Conservation (phyloP, 306 rosid genomes). For the Gleditsia sinensis region DNA sequence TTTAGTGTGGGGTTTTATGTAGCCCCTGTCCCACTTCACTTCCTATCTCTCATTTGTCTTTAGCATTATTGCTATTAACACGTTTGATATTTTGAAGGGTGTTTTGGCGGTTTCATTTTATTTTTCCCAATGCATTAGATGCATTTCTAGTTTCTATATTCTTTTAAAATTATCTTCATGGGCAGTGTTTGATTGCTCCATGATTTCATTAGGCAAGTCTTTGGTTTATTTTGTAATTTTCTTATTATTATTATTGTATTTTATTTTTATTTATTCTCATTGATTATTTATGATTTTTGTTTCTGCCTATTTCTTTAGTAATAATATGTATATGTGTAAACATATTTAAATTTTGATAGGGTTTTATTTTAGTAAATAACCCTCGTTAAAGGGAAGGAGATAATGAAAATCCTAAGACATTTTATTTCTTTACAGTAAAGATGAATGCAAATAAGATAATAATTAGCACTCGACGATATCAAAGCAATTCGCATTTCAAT, state of each 20-base stretch:
- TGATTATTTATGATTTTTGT: too few relatives aligned
- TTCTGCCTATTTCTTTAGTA: too few relatives aligned
- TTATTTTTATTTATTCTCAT: too few relatives aligned
- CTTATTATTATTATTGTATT: background rate
- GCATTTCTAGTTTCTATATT: background rate
- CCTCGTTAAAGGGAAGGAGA: background rate
- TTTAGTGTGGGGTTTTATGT: background rate
- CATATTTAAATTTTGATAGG: too few relatives aligned
- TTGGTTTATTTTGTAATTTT: background rate
- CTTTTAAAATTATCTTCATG: background rate
- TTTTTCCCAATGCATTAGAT: background rate
- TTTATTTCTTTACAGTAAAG: slow-evolving; percentile 61
- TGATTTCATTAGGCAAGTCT: too few relatives aligned
- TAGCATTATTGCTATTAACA: background rate
- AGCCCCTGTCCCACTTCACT: too few relatives aligned
- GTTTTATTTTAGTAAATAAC: slow-evolving; percentile 7
- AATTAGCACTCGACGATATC: slow-evolving; percentile 83
- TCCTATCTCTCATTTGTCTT: too few relatives aligned
- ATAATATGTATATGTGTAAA: too few relatives aligned
- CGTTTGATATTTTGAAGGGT: background rate
- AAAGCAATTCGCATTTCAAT: too few relatives aligned
- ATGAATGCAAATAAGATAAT: slow-evolving; percentile 88
- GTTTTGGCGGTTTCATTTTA: background rate
- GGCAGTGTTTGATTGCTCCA: too few relatives aligned
- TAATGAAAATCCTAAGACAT: background rate